Evolutionary conservation across 345 rosid species (phyloP).

Genomic region (Salix arbutifolia): DNA sequence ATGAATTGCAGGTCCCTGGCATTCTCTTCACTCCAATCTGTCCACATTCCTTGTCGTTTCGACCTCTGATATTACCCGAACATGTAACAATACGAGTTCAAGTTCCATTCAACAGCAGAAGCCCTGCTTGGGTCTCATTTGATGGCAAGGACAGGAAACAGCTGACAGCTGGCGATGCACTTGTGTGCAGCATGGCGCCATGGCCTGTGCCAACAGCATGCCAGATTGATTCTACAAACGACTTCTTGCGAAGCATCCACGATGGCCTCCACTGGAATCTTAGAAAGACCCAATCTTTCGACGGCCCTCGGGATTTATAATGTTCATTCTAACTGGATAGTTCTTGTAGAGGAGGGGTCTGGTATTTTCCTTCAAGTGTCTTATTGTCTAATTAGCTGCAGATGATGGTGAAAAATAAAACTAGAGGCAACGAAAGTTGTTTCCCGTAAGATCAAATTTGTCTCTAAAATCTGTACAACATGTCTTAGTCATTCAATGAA

Average conservation of each 20-base stretch:
- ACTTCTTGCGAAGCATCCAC: slow-evolving; percentile 87
- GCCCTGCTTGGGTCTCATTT: slow-evolving; percentile 91
- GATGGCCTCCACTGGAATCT: slow-evolving; percentile 97
- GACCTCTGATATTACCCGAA: slow-evolving; percentile 93
- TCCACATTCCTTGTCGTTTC: slow-evolving; percentile 93
- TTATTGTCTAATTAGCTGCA: background rate
- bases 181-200: slow-evolving; percentile 94
- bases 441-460: background rate
- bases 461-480: background rate
- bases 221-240: slow-evolving; percentile 70
- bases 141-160: slow-evolving; percentile 92
- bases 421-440: background rate
- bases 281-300: slow-evolving; percentile 77
- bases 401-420: background rate
- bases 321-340: background rate
- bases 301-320: slow-evolving; percentile 57
- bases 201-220: slow-evolving; percentile 99
- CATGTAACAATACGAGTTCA: slow-evolving; percentile 82
- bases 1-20: slow-evolving; percentile 76
- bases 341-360: background rate
- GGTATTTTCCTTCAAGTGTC: too few relatives aligned
- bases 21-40: slow-evolving; percentile 96
- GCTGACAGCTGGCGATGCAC: slow-evolving; percentile 82
- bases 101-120: slow-evolving; percentile 88
- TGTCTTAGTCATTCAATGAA: background rate